Evolutionary conservation across 225 moss, liverwort and hornwort genomes (phyloP).

Genomic region (Takakia lepidozioides): DNA sequence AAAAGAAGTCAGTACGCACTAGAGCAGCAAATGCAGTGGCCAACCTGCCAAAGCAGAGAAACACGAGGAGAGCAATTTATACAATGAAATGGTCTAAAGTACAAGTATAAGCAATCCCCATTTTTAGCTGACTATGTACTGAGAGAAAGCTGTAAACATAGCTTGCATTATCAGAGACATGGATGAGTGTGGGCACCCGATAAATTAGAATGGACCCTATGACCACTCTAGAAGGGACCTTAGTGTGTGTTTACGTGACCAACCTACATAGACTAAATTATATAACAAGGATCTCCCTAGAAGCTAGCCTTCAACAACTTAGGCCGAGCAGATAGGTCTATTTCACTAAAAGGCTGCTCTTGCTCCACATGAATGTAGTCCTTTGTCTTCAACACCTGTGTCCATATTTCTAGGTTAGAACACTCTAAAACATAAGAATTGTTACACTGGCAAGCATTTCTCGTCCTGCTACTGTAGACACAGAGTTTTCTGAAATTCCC

Average conservation of each 20-base stretch:
- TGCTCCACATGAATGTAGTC: conserved; percentile 94
- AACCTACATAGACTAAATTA: too few species aligned
- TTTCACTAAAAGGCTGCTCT: conserved; percentile 57
- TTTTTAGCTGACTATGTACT: too few species aligned
- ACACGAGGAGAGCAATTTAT: too few species aligned
- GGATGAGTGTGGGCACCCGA: conserved; percentile 33
- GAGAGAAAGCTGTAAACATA: too few species aligned
- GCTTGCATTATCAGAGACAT: conserved; percentile 33
- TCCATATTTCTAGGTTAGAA: too few species aligned
- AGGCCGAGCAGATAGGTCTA: conserved; percentile 69
- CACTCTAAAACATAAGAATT: neutral
- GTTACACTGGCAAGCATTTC: neutral
- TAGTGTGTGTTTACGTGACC: conserved; percentile 16
- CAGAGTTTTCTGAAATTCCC: too few species aligned
- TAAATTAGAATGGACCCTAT: conserved; percentile 21
- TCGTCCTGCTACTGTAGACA: too few species aligned
- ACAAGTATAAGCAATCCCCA: too few species aligned
- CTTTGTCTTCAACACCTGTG: conserved; percentile 90
- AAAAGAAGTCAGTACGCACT: too few species aligned
- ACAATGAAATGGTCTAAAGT: too few species aligned
- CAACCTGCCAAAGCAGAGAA: too few species aligned
- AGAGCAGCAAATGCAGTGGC: too few species aligned
- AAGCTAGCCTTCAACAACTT: conserved; percentile 81
- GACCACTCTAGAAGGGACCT: conserved; percentile 31
- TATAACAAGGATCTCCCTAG: conserved; percentile 22